These are phyloP conservation scores for Sugiyamaella grinbergsii DNA, from an alignment of 1,139 yeast genomes.

Conservation along the genomic window DNA sequence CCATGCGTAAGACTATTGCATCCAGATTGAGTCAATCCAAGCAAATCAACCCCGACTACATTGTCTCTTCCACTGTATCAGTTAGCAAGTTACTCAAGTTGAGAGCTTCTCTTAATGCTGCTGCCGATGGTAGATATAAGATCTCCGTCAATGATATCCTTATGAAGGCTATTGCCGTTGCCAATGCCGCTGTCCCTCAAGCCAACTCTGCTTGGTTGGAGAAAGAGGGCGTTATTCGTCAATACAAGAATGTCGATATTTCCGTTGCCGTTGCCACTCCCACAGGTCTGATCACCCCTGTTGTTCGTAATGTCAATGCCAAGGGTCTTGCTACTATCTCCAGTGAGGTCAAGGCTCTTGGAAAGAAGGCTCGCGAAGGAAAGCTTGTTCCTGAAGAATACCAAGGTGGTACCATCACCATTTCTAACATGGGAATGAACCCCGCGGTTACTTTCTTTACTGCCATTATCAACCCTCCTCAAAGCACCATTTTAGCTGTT, in stretches of 20 bases:
- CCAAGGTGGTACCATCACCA: slow-evolving; percentile 99
- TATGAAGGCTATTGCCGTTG: slow-evolving; percentile 90
- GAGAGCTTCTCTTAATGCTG: slow-evolving; percentile 83
- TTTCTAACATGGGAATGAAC: slow-evolving; percentile 99
- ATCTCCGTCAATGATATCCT: slow-evolving; percentile 92
- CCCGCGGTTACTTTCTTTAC: slow-evolving; percentile 89
- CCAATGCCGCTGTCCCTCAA: slow-evolving; percentile 87
- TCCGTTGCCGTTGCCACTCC: slow-evolving; percentile 99
- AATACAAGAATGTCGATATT: slow-evolving; percentile 88
- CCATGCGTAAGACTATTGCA: slow-evolving; percentile 95
- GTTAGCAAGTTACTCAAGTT: slow-evolving; percentile 89
- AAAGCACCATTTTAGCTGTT: slow-evolving; percentile 87
- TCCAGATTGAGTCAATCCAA: slow-evolving; percentile 84
- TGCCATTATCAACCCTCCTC: slow-evolving; percentile 97
- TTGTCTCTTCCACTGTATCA: slow-evolving; percentile 82
- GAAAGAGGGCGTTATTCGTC: slow-evolving; percentile 85
- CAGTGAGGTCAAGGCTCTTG: slow-evolving; percentile 82
- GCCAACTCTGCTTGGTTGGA: slow-evolving; percentile 95
- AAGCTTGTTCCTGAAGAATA: slow-evolving; percentile 93
- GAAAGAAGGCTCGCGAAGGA: slow-evolving; percentile 93
- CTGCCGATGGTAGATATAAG: slow-evolving; percentile 85
- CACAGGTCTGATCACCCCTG: slow-evolving; percentile 95
- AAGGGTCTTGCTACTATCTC: slow-evolving; percentile 87
- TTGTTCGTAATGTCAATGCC: slow-evolving; percentile 80
- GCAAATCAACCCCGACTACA: slow-evolving; percentile 85